A percentile compares a stretch with the other conserved stretches of the same genome.
phyloP scores from a whole-genome alignment of 768 basidiomycete genomes.

The Cantharellus anzutake region DNA sequence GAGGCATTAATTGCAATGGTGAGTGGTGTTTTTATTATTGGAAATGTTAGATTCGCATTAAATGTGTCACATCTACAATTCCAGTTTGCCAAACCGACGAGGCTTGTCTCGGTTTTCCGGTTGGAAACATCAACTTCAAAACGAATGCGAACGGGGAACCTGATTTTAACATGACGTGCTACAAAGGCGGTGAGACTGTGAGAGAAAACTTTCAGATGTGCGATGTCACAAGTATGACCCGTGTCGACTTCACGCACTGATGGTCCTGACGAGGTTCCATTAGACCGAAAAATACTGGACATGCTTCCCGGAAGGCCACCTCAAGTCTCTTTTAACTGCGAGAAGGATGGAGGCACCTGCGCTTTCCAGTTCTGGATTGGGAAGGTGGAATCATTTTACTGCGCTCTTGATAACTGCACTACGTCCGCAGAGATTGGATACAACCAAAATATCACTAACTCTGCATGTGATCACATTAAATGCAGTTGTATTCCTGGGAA shows the following conservation, averaged over 20 bases:
- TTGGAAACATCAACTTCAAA: conserved; percentile 16
- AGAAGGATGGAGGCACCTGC: conserved; percentile 40
- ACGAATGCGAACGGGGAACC: conserved; percentile 10
- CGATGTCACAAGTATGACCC: conserved; percentile 68
- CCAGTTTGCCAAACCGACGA: conserved; percentile 72
- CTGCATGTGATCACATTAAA: conserved; percentile 65
- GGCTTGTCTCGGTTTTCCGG: conserved; percentile 64
- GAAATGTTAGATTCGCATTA: background rate
- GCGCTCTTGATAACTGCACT: conserved; percentile 55
- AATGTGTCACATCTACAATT: background rate
- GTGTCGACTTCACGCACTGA: background rate
- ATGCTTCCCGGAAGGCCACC: conserved; percentile 81
- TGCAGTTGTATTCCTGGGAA: conserved; percentile 87
- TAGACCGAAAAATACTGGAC: conserved; percentile 89
- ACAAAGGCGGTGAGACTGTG: conserved; percentile 84
- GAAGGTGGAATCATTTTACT: conserved; percentile 89
- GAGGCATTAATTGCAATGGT: conserved; percentile 97
- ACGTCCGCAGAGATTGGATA: conserved; percentile 30
- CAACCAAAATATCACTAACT: conserved; percentile 51
- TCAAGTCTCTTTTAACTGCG: conserved; percentile 93
- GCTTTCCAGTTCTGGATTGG: conserved; percentile 98
- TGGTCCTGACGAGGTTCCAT: background rate
- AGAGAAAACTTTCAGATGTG: conserved; percentile 96
- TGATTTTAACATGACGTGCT: conserved; percentile 69
- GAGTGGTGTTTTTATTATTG: conserved; percentile 10